Conservation (phyloP, 345 rosid species). For the Cardamine chenopodiifolia region DNA sequence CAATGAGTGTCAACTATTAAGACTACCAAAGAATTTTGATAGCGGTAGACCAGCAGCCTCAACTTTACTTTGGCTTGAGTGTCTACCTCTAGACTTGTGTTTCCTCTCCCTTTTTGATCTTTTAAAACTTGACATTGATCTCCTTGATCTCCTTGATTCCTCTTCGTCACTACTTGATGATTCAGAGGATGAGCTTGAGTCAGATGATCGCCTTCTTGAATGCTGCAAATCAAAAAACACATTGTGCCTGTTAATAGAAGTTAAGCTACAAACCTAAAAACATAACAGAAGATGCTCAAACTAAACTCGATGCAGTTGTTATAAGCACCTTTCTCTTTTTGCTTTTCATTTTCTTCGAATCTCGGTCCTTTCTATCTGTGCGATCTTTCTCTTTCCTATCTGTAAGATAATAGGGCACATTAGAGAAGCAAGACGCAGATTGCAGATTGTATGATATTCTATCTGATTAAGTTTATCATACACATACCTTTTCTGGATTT, state of each 20-base stretch:
- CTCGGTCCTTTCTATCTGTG: conserved; percentile 73
- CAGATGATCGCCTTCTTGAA: conserved; percentile 39
- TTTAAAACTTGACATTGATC: conserved; percentile 70
- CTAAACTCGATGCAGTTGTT: not conserved
- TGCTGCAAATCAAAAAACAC: conserved; percentile 51
- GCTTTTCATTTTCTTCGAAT: conserved; percentile 63
- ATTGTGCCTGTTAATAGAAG: not conserved
- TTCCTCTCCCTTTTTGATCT: conserved; percentile 66
- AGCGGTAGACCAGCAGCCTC: conserved; percentile 75
- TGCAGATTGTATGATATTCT: not conserved
- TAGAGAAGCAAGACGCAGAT: not conserved
- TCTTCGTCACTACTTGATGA: conserved; percentile 66
- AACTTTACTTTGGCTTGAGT: conserved; percentile 47
- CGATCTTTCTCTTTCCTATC: conserved; percentile 23
- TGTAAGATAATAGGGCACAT: conserved; percentile 14
- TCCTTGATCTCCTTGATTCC: conserved; percentile 67
- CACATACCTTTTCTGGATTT: conserved; percentile 64
- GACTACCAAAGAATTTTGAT: conserved; percentile 74
- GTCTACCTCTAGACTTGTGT: conserved; percentile 56
- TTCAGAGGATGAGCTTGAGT: conserved; percentile 60
- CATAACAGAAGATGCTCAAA: not conserved
- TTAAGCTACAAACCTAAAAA: not conserved
- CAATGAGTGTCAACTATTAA: conserved; percentile 51
- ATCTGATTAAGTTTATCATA: conserved; percentile 9
- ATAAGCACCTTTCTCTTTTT: conserved; percentile 78